Evolutionary conservation across 164 flowering plant species (phyloP).

Genomic region (Akebia trifoliata): DNA sequence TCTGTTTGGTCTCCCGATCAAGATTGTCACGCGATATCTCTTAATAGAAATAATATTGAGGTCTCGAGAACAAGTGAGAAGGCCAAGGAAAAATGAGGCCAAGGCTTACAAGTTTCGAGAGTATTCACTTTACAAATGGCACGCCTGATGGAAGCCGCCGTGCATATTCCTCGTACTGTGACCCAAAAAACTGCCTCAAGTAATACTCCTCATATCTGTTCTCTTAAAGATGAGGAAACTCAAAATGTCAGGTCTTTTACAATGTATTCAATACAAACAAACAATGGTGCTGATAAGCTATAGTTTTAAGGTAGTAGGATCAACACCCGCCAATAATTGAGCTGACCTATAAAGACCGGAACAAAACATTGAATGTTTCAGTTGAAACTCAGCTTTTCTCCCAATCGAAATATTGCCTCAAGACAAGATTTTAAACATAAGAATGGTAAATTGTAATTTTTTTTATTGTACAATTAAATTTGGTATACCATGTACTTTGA

Average conservation of each 20-base stretch:
- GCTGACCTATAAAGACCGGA: too few species aligned
- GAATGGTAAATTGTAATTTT: too few species aligned
- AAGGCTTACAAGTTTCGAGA: neutral
- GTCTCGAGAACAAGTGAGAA: neutral
- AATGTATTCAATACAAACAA: neutral
- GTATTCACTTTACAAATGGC: conserved; percentile 72
- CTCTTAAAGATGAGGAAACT: conserved; percentile 13
- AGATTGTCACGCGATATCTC: too few species aligned
- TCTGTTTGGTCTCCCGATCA: too few species aligned
- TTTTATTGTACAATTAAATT: too few species aligned
- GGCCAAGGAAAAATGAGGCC: neutral
- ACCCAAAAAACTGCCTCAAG: conserved; percentile 83
- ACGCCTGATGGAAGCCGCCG: conserved; percentile 68
- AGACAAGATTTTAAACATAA: too few species aligned
- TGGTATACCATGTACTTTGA: too few species aligned
- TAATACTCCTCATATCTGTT: conserved; percentile 75
- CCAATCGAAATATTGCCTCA: too few species aligned
- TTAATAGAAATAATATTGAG: neutral
- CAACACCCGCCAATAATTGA: too few species aligned
- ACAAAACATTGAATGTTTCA: too few species aligned
- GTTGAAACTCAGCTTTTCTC: too few species aligned
- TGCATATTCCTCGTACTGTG: conserved; percentile 66
- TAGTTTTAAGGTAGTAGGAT: too few species aligned
- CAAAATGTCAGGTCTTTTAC: neutral
- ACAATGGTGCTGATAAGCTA: neutral